Base-by-base conservation (phyloP, 306 rosid species). In the Sicyos baderoa region DNA sequence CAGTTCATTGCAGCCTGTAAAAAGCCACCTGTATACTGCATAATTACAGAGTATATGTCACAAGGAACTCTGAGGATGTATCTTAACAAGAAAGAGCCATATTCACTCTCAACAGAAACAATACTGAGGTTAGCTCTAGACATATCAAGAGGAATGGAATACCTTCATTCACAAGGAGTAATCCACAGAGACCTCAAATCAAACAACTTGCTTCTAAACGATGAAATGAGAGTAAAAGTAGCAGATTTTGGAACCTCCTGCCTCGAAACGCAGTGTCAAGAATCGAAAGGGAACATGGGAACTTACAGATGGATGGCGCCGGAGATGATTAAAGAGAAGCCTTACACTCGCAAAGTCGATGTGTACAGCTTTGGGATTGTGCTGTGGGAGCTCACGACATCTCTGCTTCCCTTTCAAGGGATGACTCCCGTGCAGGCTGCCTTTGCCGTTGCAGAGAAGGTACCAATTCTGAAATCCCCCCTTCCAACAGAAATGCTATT, bases 301-400 rank as follows among this genome's bases (percentile, higher is more conserved):
- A 92, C 97, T 12, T 92, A 92, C 64, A 95, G 96, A 53, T 92
- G 97, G 97, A 89, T 87, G 97, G 97, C 97, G 17, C 97, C 97
- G 0, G 97, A 92, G 86, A 92, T 92, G 97, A 79, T 92, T 57
- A 89, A 86, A 86, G 97, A 92, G 77, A 89, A 92, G 70, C 86
- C 89, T 6, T 92, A 78, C 40, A 79, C 96, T 42, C 84, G 96
- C 42, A 92, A 92, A 67, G 97, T 92, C 68, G 97, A 92, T 75
- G 97, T 92, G 3, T 92, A 92, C 77, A 92, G 97, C 62, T 92
- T 92, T 32, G 97, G 97, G 42, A 92, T 92, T 76, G 96, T 92
- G 79, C 86, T 92, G 55, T 92, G 97, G 97, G 97, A 92, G 78
- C 95, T 92, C 68, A 92, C 95, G 12, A 92, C 97, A 1, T 86